Evolutionary conservation across 805 yeast genomes (phyloP).

Genomic region (Myxozyma udenii): DNA sequence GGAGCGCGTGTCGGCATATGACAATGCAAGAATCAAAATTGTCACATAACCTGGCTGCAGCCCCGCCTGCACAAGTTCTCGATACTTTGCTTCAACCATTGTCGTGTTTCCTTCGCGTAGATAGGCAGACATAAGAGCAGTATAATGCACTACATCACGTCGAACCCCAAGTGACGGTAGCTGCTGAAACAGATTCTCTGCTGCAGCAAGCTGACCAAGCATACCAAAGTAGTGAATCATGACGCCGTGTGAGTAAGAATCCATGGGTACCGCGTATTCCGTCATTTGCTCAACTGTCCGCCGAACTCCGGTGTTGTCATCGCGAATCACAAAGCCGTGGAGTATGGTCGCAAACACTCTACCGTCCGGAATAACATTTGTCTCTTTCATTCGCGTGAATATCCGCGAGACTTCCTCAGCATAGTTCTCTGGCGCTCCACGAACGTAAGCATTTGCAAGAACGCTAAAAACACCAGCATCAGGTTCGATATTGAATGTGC

Average conservation of each 20-base stretch:
- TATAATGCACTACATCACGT: slow-evolving; percentile 21
- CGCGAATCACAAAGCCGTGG: slow-evolving; percentile 12
- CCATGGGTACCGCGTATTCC: slow-evolving; percentile 6
- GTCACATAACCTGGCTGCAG: slow-evolving; percentile 21
- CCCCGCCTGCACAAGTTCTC: slow-evolving; percentile 15
- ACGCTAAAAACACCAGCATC: slow-evolving; percentile 17
- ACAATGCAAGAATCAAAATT: slow-evolving; percentile 42
- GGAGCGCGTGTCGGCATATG: slow-evolving; percentile 1
- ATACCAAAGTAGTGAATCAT: slow-evolving; percentile 23
- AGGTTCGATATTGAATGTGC: slow-evolving; percentile 6
- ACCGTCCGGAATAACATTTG: slow-evolving; percentile 13
- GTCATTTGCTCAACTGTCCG: slow-evolving; percentile 13
- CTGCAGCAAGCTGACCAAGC: slow-evolving; percentile 12
- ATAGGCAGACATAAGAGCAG: slow-evolving; percentile 21
- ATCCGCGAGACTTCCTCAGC: background rate
- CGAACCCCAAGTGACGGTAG: slow-evolving; percentile 9
- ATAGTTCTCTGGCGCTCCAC: background rate
- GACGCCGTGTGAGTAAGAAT: slow-evolving; percentile 11
- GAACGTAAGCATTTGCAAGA: slow-evolving; percentile 11
- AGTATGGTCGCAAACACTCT: slow-evolving; percentile 16
- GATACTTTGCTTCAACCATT: slow-evolving; percentile 11
- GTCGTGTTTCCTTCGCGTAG: slow-evolving; percentile 1
- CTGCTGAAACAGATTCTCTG: slow-evolving; percentile 14
- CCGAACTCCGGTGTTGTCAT: slow-evolving; percentile 10
- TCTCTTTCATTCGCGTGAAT: slow-evolving; percentile 1